Conservation (phyloP, 306 rosid species). For the Vigna mungo region DNA sequence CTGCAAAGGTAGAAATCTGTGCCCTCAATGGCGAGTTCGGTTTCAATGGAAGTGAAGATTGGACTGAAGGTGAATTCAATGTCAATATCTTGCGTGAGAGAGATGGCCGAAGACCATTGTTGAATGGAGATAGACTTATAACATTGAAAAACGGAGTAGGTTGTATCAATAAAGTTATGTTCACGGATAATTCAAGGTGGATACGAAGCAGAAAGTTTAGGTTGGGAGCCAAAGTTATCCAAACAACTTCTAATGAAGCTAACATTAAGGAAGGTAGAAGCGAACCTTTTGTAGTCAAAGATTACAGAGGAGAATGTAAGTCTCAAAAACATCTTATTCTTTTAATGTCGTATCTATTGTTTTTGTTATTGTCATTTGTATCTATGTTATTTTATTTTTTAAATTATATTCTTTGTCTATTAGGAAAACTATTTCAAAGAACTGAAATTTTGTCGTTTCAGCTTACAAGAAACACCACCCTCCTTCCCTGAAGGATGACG, state of each 20-base stretch:
- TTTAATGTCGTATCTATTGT: not conserved
- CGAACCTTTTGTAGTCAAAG: constrained; percentile 29
- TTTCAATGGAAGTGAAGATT: constrained; percentile 43
- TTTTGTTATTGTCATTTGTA: not conserved
- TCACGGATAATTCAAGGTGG: constrained; percentile 25
- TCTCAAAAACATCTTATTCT: no score
- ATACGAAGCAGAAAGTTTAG: constrained; percentile 38
- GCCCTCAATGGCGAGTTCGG: constrained; percentile 53
- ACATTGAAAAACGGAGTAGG: constrained; percentile 34
- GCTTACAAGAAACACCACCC: constrained; percentile 28
- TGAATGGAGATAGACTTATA: constrained; percentile 29
- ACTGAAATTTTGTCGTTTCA: constrained; percentile 3
- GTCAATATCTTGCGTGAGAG: constrained; percentile 16
- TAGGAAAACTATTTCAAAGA: not conserved
- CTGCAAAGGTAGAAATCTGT: constrained; percentile 48
- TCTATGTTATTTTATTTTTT: no score
- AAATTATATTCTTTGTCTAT: not conserved
- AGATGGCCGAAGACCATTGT: constrained; percentile 8
- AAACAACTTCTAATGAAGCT: constrained; percentile 1
- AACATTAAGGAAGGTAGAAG: constrained; percentile 58
- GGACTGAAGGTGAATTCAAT: constrained; percentile 44
- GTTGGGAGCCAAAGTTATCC: constrained; percentile 53
- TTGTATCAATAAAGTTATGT: not conserved
- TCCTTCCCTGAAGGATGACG: constrained; percentile 15
- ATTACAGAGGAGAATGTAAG: constrained; percentile 31